Base-by-base conservation (phyloP, 1,284 basidiomycete genomes). In the Singerocomus inundabilis region DNA sequence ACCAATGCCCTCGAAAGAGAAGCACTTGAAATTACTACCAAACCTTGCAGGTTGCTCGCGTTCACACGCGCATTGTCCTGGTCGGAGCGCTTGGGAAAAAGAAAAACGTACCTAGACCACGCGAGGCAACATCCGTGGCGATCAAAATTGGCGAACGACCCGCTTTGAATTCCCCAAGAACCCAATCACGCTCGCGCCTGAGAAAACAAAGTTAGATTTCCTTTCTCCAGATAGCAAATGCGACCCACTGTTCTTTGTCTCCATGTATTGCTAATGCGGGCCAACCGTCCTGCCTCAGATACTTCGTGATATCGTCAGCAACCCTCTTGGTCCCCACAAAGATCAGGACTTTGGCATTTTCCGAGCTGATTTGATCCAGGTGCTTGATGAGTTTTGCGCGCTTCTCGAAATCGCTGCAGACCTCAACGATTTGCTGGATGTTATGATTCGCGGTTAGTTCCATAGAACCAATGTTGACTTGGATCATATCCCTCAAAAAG, bases 171-270 rank as follows among this genome's bases (percentile, higher is more conserved):
- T 99, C 97, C 70, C 88, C 80, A 46, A 99, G 78, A 43, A 99
- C 96, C 96, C 97, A 99, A 71, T 99, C 96, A 78, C 96, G 93
- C 75, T 98, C 94, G 59, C 93, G 92, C 67, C 93, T 95, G n/a
- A n/a, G n/a, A 56, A 41, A 59, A 45, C n/a, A 55, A 55, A 54
- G 48, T 66, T 45, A 51, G 56, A 49, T 24, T 48, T 6, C 53
- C 53, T 3, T 55, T 51, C 42, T 37, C 55, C 32, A 51, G 40
- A 44, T 38, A 34, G 37, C 12, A 37, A 41, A 47, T 29, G 41
- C 0, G 45, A 84, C 87, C 65, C 70, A 88, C 89, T 96, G 91
- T 75, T 93, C 90, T 74, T 98, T 98, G 78, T 99, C 96, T 68
- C 96, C 96, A 72, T 99, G 96, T 63, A 99, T 99, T 54, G 96